Evolutionary conservation across 1,139 yeast genomes (phyloP), one percentile per base, ranked within the genome.

Genomic region (Ogataea hybrid): DNA sequence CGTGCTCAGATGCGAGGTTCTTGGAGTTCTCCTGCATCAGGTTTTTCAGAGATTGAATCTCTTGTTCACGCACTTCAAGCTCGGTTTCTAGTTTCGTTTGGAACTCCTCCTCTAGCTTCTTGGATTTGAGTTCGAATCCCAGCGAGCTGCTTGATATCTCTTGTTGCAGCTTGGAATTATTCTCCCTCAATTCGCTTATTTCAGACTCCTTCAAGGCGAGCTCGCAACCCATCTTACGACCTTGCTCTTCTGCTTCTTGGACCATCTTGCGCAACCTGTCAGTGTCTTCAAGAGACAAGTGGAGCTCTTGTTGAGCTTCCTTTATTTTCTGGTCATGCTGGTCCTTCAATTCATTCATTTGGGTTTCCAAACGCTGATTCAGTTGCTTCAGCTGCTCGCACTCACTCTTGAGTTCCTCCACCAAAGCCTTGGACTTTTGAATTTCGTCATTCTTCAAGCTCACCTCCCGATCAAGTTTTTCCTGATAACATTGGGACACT

Each of bases 401-500:
- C 16, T 41, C 37, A 18, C 25, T 37, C 38, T 46, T 42, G 22
- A 46, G 22, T 6, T 23, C 23, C 10, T 42, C 45, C 14, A 47
- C 35, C 21, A 45, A 44, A 5, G 32, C 18, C 20, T 44, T 46
- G 9, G 48, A 6, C 8, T 34, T 25, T 1, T 4, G 16, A 10
- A 52, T 25, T 21, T 39, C 50, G 7, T 20, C 30, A 25, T 32
- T 42, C n/a, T 35, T 50, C 5, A 11, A 23, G 17, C 31, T 23
- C 17, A 39, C 7, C 18, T 54, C 47, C 1, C 6, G 14, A 7
- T 43, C 42, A 17, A 55, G 28, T 35, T 46, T 50, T 7, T 27
- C 29, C 18, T 40, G 46, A 32, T 51, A 52, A 20, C 41, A 41
- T n/a, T 25, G n/a, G 1, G 57, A 45, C 14, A 54, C 42, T 22